Conservation (phyloP, 1,139 yeast species). For the Diutina mesorugosa region DNA sequence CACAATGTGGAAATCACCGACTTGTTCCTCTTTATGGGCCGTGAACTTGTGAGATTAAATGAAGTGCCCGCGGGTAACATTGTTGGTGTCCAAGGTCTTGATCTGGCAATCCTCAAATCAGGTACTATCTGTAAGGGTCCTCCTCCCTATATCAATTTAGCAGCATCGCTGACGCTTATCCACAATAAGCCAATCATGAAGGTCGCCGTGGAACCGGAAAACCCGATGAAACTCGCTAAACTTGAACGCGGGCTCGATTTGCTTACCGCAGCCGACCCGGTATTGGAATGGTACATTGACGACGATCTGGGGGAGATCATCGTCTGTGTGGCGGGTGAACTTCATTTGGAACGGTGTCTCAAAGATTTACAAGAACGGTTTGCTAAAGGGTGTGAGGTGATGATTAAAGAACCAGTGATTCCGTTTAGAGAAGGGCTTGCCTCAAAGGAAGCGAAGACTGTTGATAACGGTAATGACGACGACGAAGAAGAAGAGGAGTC, state of each 20-base stretch:
- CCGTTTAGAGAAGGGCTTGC: conserved; percentile 84
- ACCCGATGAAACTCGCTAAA: conserved; percentile 66
- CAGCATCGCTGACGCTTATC: conserved; percentile 37
- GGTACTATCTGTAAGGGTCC: conserved; percentile 51
- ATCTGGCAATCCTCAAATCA: conserved; percentile 67
- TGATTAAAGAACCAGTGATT: conserved; percentile 83
- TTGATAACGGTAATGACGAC: conserved; percentile 9
- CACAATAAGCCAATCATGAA: conserved; percentile 77
- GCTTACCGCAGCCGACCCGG: conserved; percentile 83
- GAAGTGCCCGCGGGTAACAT: conserved; percentile 91
- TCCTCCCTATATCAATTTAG: conserved; percentile 61
- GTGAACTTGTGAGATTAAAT: conserved; percentile 67
- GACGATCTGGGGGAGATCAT: conserved; percentile 84
- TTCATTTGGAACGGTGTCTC: conserved; percentile 82
- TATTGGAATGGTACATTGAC: conserved; percentile 73
- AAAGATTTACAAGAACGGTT: conserved; percentile 83
- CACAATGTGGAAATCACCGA: conserved; percentile 41
- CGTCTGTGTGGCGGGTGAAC: conserved; percentile 89
- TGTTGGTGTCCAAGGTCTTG: conserved; percentile 89
- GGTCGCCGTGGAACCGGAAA: conserved; percentile 88
- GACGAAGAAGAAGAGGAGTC: conserved; percentile 11
- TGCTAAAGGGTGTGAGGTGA: conserved; percentile 75
- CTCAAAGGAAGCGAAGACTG: conserved; percentile 8
- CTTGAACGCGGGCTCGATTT: conserved; percentile 70
- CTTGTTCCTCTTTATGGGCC: conserved; percentile 80